Conservation (phyloP, 768 basidiomycete species). For the Kwoniella mangroviensis region DNA sequence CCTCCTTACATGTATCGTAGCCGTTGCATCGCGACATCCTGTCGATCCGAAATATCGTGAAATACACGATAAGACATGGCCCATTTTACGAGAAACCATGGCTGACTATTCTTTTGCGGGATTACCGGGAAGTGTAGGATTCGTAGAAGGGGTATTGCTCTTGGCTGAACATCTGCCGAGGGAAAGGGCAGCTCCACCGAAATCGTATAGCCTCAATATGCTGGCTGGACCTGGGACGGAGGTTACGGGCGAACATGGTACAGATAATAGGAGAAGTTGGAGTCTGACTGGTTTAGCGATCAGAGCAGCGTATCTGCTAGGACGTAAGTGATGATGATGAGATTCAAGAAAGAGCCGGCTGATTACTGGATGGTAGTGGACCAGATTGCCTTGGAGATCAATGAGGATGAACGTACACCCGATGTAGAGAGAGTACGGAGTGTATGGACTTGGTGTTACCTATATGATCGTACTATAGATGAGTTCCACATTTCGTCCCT, state of each 20-base stretch:
- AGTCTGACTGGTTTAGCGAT: constrained; percentile 52
- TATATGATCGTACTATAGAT: constrained; percentile 52
- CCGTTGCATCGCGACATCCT: constrained; percentile 48
- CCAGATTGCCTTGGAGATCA: constrained; percentile 40
- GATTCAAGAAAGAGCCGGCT: no score
- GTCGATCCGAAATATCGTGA: constrained; percentile 27
- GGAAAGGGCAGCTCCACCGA: constrained; percentile 21
- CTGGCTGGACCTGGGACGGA: constrained; percentile 28
- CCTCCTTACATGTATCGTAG: constrained; percentile 41
- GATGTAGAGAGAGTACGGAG: constrained; percentile 43
- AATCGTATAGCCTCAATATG: constrained; percentile 11
- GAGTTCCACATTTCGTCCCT: no score
- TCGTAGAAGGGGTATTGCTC: constrained; percentile 53
- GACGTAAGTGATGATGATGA: no score
- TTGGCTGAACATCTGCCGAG: constrained; percentile 53
- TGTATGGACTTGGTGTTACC: constrained; percentile 55
- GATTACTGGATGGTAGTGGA: constrained; percentile 32
- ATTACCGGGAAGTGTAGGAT: constrained; percentile 41
- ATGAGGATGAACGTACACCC: constrained; percentile 32
- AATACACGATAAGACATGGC: constrained; percentile 51
- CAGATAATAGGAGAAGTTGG: constrained; percentile 53
- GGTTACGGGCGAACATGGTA: constrained; percentile 43
- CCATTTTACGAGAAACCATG: constrained; percentile 42
- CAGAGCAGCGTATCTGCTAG: constrained; percentile 52
- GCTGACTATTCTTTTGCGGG: constrained; percentile 48